Base-by-base conservation (phyloP, 306 rosid genomes). In the Glycine latifolia region DNA sequence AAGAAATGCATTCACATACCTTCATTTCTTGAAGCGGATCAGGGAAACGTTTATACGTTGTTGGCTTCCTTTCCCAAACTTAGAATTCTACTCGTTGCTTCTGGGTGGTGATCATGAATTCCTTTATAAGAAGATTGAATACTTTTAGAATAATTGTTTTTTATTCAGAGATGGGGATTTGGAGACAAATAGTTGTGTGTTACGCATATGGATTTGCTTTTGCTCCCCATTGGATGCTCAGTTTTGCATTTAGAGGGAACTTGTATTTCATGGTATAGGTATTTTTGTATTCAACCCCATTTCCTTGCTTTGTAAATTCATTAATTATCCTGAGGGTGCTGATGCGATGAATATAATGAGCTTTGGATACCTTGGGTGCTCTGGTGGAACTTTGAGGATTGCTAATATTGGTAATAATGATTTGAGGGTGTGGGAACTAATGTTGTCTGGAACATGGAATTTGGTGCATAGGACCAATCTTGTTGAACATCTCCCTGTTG, bases 381-480 rank as follows among this genome's bases (percentile, higher is more conserved):
- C 16, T 11, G 68, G 46, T 44, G 46, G 4, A 26, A 26, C 31
- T 62, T 2, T 62, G 4, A 62, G 16, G 46, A 62, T 33, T 37
- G 46, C 16, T 10, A 3, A 62, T 11, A 62, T 62, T 5, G 8
- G 16, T 8, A 2, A 62, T 2, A 33, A 33, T 6, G 16, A 62
- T 33, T 33, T 62, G 16, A 62, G 68, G 12, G 44, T 62, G 44
- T 33, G 68, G 68, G 16, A 33, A 33, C 68, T 31, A 4, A 2
- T 39, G 44, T 5, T 39, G 2, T 1, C 5, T 47, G 44, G 56
- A 4, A 0, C 60, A 0, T 84, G 87, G 87, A 4, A 48, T 9
- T 67, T 79, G 72, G 6, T 79, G 43, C 80, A 84, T 14, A 26
- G 4, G 26, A 68, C 33, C 8, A 33, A 73, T 56, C 16, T 84